Conservation (phyloP, 805 yeast species). For the Yarrowia bubula region DNA sequence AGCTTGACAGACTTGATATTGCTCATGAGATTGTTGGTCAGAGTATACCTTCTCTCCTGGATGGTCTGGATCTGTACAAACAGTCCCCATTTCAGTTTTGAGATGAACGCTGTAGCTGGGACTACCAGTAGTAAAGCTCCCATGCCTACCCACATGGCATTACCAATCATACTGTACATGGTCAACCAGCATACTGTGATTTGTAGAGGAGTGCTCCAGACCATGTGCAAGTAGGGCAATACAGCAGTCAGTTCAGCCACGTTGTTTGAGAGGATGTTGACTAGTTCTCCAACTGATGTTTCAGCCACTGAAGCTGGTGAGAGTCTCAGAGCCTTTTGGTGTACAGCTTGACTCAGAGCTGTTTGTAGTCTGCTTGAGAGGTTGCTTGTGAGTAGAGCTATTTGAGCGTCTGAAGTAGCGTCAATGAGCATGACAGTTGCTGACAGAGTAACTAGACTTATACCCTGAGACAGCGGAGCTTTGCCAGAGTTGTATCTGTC, state of each 20-base stretch:
- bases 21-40: not conserved
- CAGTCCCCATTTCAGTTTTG: not conserved
- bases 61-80: not conserved
- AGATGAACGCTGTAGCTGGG: not conserved
- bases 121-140: not conserved
- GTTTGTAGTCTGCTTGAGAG: not conserved
- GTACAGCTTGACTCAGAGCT: not conserved
- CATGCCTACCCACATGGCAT: not conserved
- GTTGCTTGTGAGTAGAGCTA: not conserved
- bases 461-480: not conserved
- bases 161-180: not conserved
- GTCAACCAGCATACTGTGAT: not conserved
- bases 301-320: not conserved
- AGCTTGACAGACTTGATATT: constrained; percentile 5
- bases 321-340: not conserved
- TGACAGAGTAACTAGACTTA: not conserved
- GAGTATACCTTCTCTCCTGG: not conserved
- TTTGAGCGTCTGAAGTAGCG: not conserved
- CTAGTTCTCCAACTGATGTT: not conserved
- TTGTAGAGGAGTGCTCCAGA: not conserved
- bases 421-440: not conserved
- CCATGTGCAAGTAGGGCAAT: not conserved
- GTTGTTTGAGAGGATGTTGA: not conserved
- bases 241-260: not conserved
- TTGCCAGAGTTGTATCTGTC: not conserved